phyloP scores from a whole-genome alignment of 73 alveolate species.

The Halteria grandinella region DNA sequence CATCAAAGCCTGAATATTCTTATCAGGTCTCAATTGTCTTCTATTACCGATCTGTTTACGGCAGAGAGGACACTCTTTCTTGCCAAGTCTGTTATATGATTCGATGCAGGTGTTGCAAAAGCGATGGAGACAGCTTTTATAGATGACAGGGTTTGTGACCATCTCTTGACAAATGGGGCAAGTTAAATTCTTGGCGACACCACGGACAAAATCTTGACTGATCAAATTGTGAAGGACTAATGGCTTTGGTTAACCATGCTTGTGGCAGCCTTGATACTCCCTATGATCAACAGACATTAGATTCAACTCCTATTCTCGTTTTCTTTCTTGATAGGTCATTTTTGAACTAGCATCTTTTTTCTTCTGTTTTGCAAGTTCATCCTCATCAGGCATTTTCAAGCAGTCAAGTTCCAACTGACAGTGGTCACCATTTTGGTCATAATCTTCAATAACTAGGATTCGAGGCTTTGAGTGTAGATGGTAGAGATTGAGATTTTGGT shows the following conservation, averaged over 20 bases:
- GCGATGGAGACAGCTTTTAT: conserved; percentile 54
- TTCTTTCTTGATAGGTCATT: not conserved
- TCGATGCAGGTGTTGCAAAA: conserved; percentile 60
- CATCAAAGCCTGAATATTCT: conserved; percentile 17
- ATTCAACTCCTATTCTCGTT: conserved; percentile 8
- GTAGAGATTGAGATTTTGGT: not conserved
- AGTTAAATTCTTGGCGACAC: conserved; percentile 31
- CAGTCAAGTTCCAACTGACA: not conserved
- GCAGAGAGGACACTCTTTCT: conserved; percentile 60
- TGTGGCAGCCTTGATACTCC: not conserved
- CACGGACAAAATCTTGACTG: not conserved
- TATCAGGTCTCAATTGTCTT: conserved; percentile 52
- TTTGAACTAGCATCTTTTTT: too few species aligned
- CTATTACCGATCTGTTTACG: conserved; percentile 57
- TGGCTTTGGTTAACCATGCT: conserved; percentile 9
- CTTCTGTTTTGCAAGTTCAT: not conserved
- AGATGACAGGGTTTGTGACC: conserved; percentile 43
- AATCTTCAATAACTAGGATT: conserved; percentile 10
- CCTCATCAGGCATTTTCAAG: conserved; percentile 9
- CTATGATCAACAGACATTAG: conserved; percentile 17
- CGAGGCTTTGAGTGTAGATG: conserved; percentile 33
- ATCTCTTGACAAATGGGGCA: conserved; percentile 58
- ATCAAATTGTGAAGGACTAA: conserved; percentile 9
- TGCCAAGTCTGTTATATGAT: conserved; percentile 43
- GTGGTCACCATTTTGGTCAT: conserved; percentile 3